Percentiles rank a stretch among this genome's conserved stretches.
These are phyloP conservation scores for Ascochyta rabiei DNA, from an alignment of 2,329 filamentous ascomycete genomes.

Conservation along the genomic window DNA sequence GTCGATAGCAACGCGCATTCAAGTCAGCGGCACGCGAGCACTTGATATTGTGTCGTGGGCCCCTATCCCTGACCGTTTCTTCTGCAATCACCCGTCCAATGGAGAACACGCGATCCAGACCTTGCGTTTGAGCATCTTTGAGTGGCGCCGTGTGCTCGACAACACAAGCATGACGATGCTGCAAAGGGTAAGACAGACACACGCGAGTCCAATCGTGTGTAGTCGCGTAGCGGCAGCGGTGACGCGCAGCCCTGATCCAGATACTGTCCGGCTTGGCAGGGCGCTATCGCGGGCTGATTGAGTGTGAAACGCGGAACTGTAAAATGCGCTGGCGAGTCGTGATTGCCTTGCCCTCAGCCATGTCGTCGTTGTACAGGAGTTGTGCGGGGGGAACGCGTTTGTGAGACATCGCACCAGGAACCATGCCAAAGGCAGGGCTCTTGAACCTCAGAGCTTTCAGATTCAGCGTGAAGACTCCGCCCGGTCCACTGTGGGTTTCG, in stretches of 20 bases:
- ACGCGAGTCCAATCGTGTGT: constrained; percentile 18
- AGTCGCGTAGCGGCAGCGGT: constrained; percentile 16
- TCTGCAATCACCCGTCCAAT: constrained; percentile 3
- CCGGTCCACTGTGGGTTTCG: neutral
- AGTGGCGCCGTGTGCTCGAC: constrained; percentile 18
- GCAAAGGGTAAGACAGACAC: constrained; percentile 16
- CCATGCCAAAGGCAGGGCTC: neutral
- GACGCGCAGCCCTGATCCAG: constrained; percentile 14
- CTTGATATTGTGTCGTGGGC: constrained; percentile 16
- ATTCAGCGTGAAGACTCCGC: neutral
- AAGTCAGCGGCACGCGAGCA: neutral
- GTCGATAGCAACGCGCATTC: neutral
- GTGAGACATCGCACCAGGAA: neutral
- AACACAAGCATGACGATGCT: constrained; percentile 15
- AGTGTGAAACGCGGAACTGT: neutral
- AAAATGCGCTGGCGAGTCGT: constrained; percentile 16
- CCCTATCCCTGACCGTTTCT: constrained; percentile 9
- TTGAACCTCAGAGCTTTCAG: neutral
- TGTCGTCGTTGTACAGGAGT: neutral
- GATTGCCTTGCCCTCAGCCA: neutral
- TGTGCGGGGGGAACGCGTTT: neutral
- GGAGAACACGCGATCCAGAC: constrained; percentile 8
- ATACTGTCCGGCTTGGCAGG: constrained; percentile 21
- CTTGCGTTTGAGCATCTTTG: constrained; percentile 19
- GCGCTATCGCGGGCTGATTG: constrained; percentile 5